phyloP scores from a whole-genome alignment of 164 flowering plant genomes.

The Chloranthus sessilifolius region DNA sequence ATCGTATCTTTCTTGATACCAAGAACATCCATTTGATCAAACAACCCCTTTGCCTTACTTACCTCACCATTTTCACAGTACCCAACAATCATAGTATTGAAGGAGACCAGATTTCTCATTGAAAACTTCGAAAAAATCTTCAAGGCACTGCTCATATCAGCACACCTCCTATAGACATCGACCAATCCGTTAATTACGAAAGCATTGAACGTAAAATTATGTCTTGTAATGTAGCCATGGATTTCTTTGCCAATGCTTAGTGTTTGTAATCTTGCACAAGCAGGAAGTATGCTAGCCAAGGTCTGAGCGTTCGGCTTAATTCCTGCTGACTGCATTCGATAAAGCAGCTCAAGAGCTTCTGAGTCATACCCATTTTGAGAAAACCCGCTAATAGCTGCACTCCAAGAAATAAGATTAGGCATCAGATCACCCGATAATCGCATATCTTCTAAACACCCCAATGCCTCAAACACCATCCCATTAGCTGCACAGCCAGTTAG shows the following conservation, averaged over 20 bases:
- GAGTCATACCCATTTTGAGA: constrained; percentile 51
- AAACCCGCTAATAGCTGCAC: constrained; percentile 66
- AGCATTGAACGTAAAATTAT: constrained; percentile 41
- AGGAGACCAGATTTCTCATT: constrained; percentile 41
- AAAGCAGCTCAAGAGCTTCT: constrained; percentile 50
- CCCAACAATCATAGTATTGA: constrained; percentile 76
- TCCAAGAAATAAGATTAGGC: constrained; percentile 72
- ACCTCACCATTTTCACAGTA: constrained; percentile 54
- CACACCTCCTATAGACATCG: constrained; percentile 66
- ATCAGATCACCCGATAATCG: constrained; percentile 13
- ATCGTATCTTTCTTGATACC: constrained; percentile 40
- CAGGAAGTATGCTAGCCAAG: constrained; percentile 61
- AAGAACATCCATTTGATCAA: constrained; percentile 46
- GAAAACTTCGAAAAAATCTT: constrained; percentile 45
- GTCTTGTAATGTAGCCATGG: constrained; percentile 58
- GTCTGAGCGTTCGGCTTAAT: constrained; percentile 57
- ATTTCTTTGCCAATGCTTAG: constrained; percentile 46
- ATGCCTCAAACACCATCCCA: constrained; percentile 58
- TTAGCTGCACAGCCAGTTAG: constrained; percentile 51
- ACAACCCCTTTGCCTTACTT: constrained; percentile 40
- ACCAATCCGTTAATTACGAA: constrained; percentile 60
- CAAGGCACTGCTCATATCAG: constrained; percentile 45
- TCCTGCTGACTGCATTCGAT: constrained; percentile 42
- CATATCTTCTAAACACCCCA: constrained; percentile 46
- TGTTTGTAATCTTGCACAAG: constrained; percentile 52